Evolutionary conservation across 2,329 filamentous ascomycete genomes (phyloP).

Genomic region (Pyrenochaeta sp.): DNA sequence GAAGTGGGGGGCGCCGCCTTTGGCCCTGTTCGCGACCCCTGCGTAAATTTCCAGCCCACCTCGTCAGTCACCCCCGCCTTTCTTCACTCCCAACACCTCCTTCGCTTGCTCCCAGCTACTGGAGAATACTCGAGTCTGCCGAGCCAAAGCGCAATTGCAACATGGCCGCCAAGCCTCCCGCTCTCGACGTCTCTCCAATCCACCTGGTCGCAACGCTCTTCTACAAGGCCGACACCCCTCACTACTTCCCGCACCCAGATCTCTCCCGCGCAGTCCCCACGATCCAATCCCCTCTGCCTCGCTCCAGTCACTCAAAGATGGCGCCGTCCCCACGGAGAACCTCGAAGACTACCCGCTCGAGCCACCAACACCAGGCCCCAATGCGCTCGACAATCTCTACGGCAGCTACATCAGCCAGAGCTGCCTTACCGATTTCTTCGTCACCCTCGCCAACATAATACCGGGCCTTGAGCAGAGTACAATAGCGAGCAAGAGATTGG

Average conservation of each 20-base stretch:
- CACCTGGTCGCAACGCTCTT: constrained; percentile 50
- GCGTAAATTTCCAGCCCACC: constrained; percentile 10
- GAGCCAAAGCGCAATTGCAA: background rate
- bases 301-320: constrained; percentile 49
- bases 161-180: constrained; percentile 27
- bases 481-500: constrained; percentile 62
- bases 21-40: constrained; percentile 5
- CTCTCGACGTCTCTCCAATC: constrained; percentile 27
- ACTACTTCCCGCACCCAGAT: constrained; percentile 58
- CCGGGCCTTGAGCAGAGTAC: constrained; percentile 60
- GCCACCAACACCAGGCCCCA: constrained; percentile 62
- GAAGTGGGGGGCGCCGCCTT: constrained; percentile 5
- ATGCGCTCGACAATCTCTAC: constrained; percentile 64
- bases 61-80: constrained; percentile 4
- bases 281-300: constrained; percentile 43
- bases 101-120: no score
- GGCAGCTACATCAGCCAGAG: constrained; percentile 63
- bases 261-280: constrained; percentile 49
- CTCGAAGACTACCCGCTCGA: constrained; percentile 63
- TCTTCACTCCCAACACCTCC: no score
- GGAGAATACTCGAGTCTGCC: no score
- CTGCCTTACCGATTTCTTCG: constrained; percentile 65
- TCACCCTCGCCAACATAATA: constrained; percentile 59
- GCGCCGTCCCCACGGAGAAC: constrained; percentile 60
- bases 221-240: constrained; percentile 44